Evolutionary conservation across 2,329 filamentous ascomycete species (phyloP), one percentile per base, ranked within the genome.

Genomic region (Akanthomyces uredinophilus): DNA sequence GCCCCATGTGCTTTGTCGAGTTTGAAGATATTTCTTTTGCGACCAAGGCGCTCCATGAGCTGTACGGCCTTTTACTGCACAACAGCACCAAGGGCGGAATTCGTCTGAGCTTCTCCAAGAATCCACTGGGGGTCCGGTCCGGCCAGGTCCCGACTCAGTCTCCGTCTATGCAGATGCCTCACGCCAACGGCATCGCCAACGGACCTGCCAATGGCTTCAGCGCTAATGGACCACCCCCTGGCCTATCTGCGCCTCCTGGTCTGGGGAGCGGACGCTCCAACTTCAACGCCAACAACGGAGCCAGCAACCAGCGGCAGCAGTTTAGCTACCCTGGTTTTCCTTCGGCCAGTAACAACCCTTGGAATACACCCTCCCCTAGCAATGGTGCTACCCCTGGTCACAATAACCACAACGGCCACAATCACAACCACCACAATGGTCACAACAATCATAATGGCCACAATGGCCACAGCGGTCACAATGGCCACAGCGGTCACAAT

Each of bases 1-100:
- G 94, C 0, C 94, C 94, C 2, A 98, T 98, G 93, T 98, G 95
- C 73, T 98, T 98, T 74, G 95, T 99, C 43, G 95, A 99, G 74
- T 99, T 98, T 68, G 94, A 98, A 70, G 93, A 97, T 69, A 83
- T 96, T 13, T 90, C 91, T 1, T 94, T 92, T 70, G 94, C 95
- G 0, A 97, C 94, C 47, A 96, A 95, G 75, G 89, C 93, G 1
- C 82, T 98, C 3, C 87, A 93, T 66, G 92, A 97, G 62, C 82
- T 98, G 1, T 97, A 98, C 70, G 95, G 95, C 0, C 86, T 89
- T 55, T 87, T 85, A 54, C 82, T 98, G 37, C 92, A 93, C 72
- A 97, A 96, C 76, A 96, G 92, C 11, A 11, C 32, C 70, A 97
- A 96, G 73, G 94, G 94, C 7, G 95, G 95, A 39, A 97, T 99